Percentiles rank a stretch among this genome's conserved stretches.
Conservation (phyloP, 2,329 filamentous ascomycete species). For the Dactylella cylindrospora region DNA sequence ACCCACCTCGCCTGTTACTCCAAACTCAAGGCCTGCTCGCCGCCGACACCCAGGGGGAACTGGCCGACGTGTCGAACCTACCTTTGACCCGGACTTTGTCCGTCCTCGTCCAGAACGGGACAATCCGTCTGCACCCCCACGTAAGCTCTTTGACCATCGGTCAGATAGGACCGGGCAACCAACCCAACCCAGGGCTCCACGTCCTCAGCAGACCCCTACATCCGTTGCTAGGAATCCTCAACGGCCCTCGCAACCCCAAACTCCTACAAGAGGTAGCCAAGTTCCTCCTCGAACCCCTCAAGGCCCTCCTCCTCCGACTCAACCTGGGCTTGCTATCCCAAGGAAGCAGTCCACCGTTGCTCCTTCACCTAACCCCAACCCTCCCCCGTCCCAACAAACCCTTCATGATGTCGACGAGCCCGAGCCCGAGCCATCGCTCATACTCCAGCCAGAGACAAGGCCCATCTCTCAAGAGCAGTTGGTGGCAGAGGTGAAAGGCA, state of each 20-base stretch:
- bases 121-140: background rate
- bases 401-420: conserved; percentile 18
- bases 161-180: conserved; percentile 11
- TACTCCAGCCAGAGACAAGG: conserved; percentile 64
- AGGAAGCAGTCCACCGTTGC: conserved; percentile 4
- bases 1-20: conserved; percentile 7
- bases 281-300: background rate
- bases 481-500: conserved; percentile 76
- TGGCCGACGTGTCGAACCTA: conserved; percentile 19
- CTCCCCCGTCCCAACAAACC: conserved; percentile 1
- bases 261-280: background rate
- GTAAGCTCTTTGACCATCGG: conserved; percentile 17
- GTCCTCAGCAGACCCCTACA: conserved; percentile 4
- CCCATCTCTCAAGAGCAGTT: conserved; percentile 77
- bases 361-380: background rate
- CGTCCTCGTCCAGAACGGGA: conserved; percentile 8
- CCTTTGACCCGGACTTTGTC: conserved; percentile 21
- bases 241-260: background rate
- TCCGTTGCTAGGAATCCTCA: background rate
- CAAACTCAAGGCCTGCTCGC: conserved; percentile 7
- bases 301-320: conserved; percentile 3
- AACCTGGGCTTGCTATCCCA: conserved; percentile 1
- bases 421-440: conserved; percentile 52
- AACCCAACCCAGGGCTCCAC: conserved; percentile 5
- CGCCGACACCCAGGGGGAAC: background rate